phyloP scores from a whole-genome alignment of 2,329 filamentous ascomycete species.

The Aureobasidium musti region DNA sequence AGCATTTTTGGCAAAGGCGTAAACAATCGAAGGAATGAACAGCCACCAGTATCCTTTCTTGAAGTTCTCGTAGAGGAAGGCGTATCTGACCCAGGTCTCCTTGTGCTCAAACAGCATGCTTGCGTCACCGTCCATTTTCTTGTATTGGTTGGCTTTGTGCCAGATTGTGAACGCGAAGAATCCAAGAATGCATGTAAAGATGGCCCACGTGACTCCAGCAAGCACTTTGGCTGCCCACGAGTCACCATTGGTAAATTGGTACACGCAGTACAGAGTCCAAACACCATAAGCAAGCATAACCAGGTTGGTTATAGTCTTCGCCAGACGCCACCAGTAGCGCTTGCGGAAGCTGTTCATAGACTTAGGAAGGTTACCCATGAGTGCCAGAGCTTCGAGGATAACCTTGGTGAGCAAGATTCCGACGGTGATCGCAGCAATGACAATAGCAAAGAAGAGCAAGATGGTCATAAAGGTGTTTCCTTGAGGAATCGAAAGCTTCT shows the following conservation, averaged over 20 bases:
- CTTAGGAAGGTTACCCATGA: slow-evolving; percentile 85
- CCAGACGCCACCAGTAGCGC: slow-evolving; percentile 93
- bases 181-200: slow-evolving; percentile 78
- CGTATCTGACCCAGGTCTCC: slow-evolving; percentile 91
- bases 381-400: slow-evolving; percentile 83
- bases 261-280: slow-evolving; percentile 95
- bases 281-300: slow-evolving; percentile 90
- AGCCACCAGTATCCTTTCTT: slow-evolving; percentile 96
- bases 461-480: slow-evolving; percentile 97
- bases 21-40: slow-evolving; percentile 84
- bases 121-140: slow-evolving; percentile 71
- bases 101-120: slow-evolving; percentile 82
- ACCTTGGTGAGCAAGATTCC: slow-evolving; percentile 88
- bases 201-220: slow-evolving; percentile 73
- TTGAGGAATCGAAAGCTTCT: slow-evolving; percentile 79
- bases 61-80: slow-evolving; percentile 95
- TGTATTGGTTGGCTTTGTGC: slow-evolving; percentile 70
- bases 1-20: slow-evolving; percentile 86
- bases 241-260: slow-evolving; percentile 90
- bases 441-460: slow-evolving; percentile 81
- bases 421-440: slow-evolving; percentile 80
- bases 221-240: slow-evolving; percentile 89
- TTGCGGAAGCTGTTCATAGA: slow-evolving; percentile 81
- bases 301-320: slow-evolving; percentile 83
- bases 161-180: slow-evolving; percentile 88